These are phyloP conservation scores for Alternaria hordeiaustralica DNA, from an alignment of 2,329 filamentous ascomycete genomes.

Conservation along the genomic window DNA sequence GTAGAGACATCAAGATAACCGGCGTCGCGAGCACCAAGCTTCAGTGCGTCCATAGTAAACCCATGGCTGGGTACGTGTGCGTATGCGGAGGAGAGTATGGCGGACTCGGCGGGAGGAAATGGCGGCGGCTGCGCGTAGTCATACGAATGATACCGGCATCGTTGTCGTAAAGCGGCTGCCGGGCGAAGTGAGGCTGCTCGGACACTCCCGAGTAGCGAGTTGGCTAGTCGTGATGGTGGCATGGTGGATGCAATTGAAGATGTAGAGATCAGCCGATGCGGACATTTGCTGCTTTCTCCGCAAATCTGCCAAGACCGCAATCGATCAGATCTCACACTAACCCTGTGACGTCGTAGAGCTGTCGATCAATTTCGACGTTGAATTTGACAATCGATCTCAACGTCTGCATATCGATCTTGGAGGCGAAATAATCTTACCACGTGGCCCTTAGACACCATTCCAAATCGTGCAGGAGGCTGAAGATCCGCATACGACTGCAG, in stretches of 20 bases:
- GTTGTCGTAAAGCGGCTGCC: constrained; percentile 21
- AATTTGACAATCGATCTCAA: background rate
- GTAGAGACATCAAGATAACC: constrained; percentile 88
- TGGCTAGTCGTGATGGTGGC: constrained; percentile 35
- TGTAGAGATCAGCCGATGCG: constrained; percentile 21
- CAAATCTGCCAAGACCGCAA: constrained; percentile 29
- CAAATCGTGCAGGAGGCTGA: background rate
- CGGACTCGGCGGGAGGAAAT: constrained; percentile 72
- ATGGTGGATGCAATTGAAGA: constrained; percentile 28
- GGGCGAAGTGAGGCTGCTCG: constrained; percentile 30
- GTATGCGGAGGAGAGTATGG: constrained; percentile 83
- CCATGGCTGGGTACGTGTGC: constrained; percentile 79
- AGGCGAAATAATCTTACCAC: background rate
- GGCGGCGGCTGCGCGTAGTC: constrained; percentile 56
- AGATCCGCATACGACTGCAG: background rate
- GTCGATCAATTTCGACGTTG: background rate
- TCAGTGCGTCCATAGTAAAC: constrained; percentile 77
- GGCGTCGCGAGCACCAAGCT: constrained; percentile 79
- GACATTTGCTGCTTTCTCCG: constrained; percentile 19
- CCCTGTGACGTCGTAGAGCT: background rate
- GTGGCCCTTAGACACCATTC: background rate
- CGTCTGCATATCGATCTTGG: background rate
- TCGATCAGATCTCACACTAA: constrained; percentile 19
- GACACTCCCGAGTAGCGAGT: constrained; percentile 30
- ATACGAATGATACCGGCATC: constrained; percentile 44